Evolutionary conservation across 2,329 filamentous ascomycete genomes (phyloP), one percentile per base, ranked within the genome.

Genomic region (Ceratocystis variospora): DNA sequence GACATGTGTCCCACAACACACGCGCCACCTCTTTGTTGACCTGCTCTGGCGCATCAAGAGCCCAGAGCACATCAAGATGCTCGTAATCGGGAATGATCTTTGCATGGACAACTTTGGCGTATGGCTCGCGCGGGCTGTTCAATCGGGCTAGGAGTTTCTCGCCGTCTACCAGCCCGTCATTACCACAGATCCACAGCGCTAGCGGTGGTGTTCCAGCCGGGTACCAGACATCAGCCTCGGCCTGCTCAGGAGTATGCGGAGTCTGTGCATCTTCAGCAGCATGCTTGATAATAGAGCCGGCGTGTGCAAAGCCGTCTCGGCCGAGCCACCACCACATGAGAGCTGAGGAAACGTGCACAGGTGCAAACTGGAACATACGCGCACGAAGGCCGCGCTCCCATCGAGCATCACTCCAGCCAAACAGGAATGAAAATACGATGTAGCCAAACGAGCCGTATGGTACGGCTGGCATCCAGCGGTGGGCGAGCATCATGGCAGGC

Each of bases 311-410:
- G 70, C 91, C 91, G 71, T 94, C 90, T 3, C 87, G 79, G 0
- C 92, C 93, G 0, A 96, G 81, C 93, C 93, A 96, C 93, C 93
- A 97, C 5, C 90, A 81, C 90, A 96, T 96, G 67, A 86, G 87
- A 76, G 96, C 91, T 0, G 90, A 83, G 71, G 87, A 90, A 63
- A 96, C 90, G 71, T 95, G 96, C 0, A 96, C 90, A 0, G 93
- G 93, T 0, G 90, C 86, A 70, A 96, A 96, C 71, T 94, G 90
- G 74, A 97, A 96, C 82, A 95, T 87, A 53, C 93, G 86, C 72
- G 90, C 78, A 67, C 89, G 81, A 15, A 96, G 77, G 5, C 81
- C 89, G 7, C 85, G 83, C 69, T 96, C 93, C 93, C 93, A 96
- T 6, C 90, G 83, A 8, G 75, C 77, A 73, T 97, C 92, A 0